Percentiles rank a stretch among this genome's conserved stretches.
Evolutionary conservation across 352 stramenopile species (phyloP).

Genomic region (Phytophthora cactorum): DNA sequence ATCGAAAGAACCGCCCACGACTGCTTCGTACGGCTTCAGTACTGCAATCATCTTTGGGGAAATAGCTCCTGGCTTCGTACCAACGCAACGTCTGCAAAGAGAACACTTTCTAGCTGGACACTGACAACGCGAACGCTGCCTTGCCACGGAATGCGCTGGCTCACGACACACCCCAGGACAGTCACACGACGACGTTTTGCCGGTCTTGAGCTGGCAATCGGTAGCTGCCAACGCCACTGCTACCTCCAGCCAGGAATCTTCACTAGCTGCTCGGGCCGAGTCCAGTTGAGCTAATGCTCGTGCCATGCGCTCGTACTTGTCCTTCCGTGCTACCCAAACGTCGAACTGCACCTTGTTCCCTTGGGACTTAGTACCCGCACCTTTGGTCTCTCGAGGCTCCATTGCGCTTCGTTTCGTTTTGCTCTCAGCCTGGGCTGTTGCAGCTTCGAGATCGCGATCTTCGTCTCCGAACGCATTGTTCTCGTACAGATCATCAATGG

Average conservation of each 20-base stretch:
- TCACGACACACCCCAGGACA: constrained; percentile 74
- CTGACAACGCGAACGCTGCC: constrained; percentile 78
- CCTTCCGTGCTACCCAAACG: constrained; percentile 85
- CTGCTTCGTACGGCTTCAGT: constrained; percentile 53
- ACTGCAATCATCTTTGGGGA: constrained; percentile 70
- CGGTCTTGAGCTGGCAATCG: constrained; percentile 80
- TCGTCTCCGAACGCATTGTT: constrained; percentile 79
- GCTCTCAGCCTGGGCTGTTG: constrained; percentile 18
- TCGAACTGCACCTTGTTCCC: constrained; percentile 69
- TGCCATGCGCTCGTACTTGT: constrained; percentile 87
- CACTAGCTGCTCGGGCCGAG: constrained; percentile 56
- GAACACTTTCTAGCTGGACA: constrained; percentile 85
- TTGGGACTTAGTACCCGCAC: constrained; percentile 12
- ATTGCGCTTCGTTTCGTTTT: constrained; percentile 13
- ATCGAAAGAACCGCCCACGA: constrained; percentile 30
- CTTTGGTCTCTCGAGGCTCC: constrained; percentile 22
- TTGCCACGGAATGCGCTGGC: constrained; percentile 62
- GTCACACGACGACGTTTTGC: constrained; percentile 71
- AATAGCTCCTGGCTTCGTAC: constrained; percentile 60
- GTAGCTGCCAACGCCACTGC: constrained; percentile 79
- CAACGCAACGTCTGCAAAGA: constrained; percentile 72
- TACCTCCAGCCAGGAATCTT: constrained; percentile 77
- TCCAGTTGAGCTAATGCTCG: constrained; percentile 68
- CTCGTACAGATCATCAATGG: constrained; percentile 81
- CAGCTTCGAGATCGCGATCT: constrained; percentile 32